phyloP scores from a whole-genome alignment of 495 filamentous ascomycete species.

The Aspergillus asperescens region DNA sequence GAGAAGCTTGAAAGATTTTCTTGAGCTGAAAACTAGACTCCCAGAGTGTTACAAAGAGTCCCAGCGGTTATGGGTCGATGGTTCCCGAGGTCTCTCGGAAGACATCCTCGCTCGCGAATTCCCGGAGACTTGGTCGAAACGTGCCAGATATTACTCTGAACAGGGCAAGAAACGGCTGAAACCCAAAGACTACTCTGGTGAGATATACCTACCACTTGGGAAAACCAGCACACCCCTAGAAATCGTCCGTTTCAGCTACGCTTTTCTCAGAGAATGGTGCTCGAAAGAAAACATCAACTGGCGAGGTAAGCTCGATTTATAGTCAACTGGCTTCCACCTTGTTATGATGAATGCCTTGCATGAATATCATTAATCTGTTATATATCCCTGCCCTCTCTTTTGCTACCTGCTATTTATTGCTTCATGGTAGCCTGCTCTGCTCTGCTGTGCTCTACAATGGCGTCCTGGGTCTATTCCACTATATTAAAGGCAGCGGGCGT shows the following conservation, averaged over 20 bases:
- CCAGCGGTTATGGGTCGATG: constrained; percentile 42
- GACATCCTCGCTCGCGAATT: constrained; percentile 40
- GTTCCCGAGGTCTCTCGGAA: constrained; percentile 39
- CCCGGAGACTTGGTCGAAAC: constrained; percentile 43
- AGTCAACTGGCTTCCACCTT: neutral
- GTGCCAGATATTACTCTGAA: constrained; percentile 33
- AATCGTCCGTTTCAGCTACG: constrained; percentile 42
- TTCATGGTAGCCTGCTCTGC: neutral
- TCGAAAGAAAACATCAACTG: constrained; percentile 39
- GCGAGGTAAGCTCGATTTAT: constrained; percentile 33
- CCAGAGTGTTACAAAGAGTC: constrained; percentile 40
- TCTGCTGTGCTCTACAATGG: constrained; percentile 2
- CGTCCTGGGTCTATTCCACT: neutral
- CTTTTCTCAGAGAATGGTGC: constrained; percentile 45
- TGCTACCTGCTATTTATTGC: neutral
- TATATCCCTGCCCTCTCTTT: neutral
- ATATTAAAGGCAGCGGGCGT: constrained; percentile 6
- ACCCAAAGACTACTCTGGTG: constrained; percentile 39
- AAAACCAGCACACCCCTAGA: constrained; percentile 40
- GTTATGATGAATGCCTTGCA: neutral
- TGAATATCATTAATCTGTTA: neutral
- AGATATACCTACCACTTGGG: constrained; percentile 41
- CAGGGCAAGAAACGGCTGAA: constrained; percentile 32
- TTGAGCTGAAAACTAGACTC: constrained; percentile 36
- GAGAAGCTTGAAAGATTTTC: constrained; percentile 34